A percentile compares a stretch with the other conserved stretches of the same genome.
These are phyloP conservation scores for Priceomyces castillae DNA, from an alignment of 805 yeast species.

Conservation along the genomic window DNA sequence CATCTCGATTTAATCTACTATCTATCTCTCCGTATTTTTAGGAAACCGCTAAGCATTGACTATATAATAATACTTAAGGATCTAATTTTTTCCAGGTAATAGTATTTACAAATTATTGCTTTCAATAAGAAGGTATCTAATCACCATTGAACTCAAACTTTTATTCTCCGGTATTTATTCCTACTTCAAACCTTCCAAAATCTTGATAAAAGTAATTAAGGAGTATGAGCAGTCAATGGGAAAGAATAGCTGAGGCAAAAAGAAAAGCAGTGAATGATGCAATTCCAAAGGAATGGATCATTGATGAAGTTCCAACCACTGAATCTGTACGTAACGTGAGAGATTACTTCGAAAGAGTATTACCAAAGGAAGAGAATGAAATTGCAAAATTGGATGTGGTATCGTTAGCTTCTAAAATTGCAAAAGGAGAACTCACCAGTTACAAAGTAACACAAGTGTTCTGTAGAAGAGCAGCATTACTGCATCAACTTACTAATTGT, in stretches of 20 bases:
- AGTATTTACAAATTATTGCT: too few species aligned
- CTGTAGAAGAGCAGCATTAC: conserved; percentile 55
- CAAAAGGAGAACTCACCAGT: conserved; percentile 1
- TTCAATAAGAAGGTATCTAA: too few species aligned
- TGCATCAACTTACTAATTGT: conserved; percentile 51
- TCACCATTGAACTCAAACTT: too few species aligned
- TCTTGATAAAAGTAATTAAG: background rate
- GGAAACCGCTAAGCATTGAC: too few species aligned
- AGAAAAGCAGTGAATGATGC: conserved; percentile 4
- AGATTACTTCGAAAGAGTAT: background rate
- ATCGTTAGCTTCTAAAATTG: background rate
- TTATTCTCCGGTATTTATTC: too few species aligned
- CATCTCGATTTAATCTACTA: too few species aligned
- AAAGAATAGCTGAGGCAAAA: conserved; percentile 6
- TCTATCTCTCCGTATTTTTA: too few species aligned
- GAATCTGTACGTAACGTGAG: conserved; percentile 5
- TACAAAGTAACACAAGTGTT: conserved; percentile 51
- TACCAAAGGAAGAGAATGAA: conserved; percentile 1
- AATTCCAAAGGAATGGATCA: conserved; percentile 10
- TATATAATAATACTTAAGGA: too few species aligned
- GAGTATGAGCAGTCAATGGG: conserved; percentile 2
- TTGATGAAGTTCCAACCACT: conserved; percentile 5
- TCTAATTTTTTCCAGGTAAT: too few species aligned
- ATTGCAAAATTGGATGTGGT: background rate
- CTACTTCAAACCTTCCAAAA: too few species aligned